These are phyloP conservation scores for Sugiyamaella sp. DNA, from an alignment of 1,139 yeast species.

Conservation along the genomic window DNA sequence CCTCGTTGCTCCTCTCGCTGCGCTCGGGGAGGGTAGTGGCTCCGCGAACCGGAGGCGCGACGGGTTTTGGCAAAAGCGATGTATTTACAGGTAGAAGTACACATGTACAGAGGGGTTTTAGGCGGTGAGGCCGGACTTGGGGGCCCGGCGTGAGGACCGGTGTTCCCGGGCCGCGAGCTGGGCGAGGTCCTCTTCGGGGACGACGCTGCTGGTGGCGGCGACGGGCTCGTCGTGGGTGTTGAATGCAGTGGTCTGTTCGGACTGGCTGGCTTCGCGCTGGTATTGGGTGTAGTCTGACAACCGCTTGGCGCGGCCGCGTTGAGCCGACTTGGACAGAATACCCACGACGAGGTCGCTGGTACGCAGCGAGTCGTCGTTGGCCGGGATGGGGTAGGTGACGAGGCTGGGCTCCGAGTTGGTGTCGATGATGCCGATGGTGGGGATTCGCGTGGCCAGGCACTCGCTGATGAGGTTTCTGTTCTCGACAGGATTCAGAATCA, in stretches of 20 bases:
- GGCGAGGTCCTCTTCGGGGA: constrained; percentile 11
- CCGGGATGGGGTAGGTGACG: constrained; percentile 93
- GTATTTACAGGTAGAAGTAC: constrained; percentile 11
- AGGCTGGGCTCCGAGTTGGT: constrained; percentile 90
- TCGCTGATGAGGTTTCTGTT: constrained; percentile 80
- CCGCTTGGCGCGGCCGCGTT: constrained; percentile 69
- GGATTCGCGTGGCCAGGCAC: constrained; percentile 80
- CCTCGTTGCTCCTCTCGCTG: too few relatives aligned
- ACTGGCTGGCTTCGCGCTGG: constrained; percentile 10
- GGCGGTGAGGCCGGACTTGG: constrained; percentile 14
- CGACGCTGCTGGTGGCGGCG: not conserved
- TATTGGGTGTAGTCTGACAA: constrained; percentile 32
- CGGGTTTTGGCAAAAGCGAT: not conserved
- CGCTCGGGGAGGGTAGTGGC: too few relatives aligned
- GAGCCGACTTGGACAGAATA: constrained; percentile 82
- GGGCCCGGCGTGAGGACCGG: constrained; percentile 3
- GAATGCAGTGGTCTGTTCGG: constrained; percentile 10
- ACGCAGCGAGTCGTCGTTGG: constrained; percentile 91
- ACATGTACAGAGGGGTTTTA: not conserved
- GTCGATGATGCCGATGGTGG: constrained; percentile 92
- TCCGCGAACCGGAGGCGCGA: constrained; percentile 1
- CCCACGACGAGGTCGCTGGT: constrained; percentile 80
- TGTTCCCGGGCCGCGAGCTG: constrained; percentile 3
- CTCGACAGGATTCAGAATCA: constrained; percentile 85
- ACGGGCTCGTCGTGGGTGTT: constrained; percentile 6